Base-by-base conservation (phyloP, 331 rosid species). In the Erythrophleum ivorense region DNA sequence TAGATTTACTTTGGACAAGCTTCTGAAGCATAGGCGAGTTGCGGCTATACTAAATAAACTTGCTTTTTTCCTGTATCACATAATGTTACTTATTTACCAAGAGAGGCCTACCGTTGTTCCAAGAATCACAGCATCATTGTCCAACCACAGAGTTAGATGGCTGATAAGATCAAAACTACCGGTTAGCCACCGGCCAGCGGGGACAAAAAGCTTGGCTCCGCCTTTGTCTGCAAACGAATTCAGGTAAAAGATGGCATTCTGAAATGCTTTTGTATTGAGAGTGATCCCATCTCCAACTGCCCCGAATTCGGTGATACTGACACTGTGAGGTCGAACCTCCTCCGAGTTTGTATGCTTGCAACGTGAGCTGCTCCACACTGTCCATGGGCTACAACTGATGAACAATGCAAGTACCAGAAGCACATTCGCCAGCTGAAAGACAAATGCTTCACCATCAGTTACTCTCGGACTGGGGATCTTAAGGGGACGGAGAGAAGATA, bases 161-260 rank as follows among this genome's bases (percentile, higher is more conserved):
- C 97, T 92, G 86, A 90, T 86, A 77, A 92, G 97, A 85, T 88
- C 88, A 86, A 92, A 92, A 85, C 94, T 90, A 80, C 97, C 97
- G 14, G 97, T 90, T 86, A 92, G 76, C 94, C 94, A 92, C 74
- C 50, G 92, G 68, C 97, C 97, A 18, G 93, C 88, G 0, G 97
- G 97, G 81, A 92, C 97, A 88, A 90, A 92, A 80, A 92, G 94
- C 80, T 90, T 86, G 75, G 97, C 94, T 81, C 97, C 97, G 78
- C 97, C 97, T 79, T 90, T 90, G 86, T 89, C 93, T 3, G 88
- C 75, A 69, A 90, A 90, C 10, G 94, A 90, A 74, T 92, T 89
- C 69, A 92, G 90, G 74, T 92, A 90, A 76, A 92, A 92, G 75
- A 92, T 87, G 76, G 97, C 94, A 89, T 92, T 90, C 84, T 89